A percentile compares a stretch with the other conserved stretches of the same genome.
These are phyloP conservation scores for Penicillium decumbens DNA, from an alignment of 2,329 filamentous ascomycete species.

Conservation along the genomic window DNA sequence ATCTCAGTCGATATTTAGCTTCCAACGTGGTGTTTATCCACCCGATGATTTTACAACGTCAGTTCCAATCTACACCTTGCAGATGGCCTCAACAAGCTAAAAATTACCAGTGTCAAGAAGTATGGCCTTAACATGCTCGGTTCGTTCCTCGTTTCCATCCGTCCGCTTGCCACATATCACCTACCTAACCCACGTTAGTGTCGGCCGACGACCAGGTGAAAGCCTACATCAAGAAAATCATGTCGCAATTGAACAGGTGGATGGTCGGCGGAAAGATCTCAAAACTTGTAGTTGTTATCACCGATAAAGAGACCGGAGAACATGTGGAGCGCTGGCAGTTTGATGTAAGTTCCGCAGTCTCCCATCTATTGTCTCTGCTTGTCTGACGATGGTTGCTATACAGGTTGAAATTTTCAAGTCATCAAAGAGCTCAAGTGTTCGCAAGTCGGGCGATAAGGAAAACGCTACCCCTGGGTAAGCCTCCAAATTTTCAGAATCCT, in stretches of 20 bases:
- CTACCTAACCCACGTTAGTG: slow-evolving; percentile 48
- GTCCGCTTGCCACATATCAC: background rate
- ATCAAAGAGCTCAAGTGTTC: slow-evolving; percentile 48
- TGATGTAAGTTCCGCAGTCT: slow-evolving; percentile 56
- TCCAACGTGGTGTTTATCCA: slow-evolving; percentile 78
- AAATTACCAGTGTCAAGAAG: slow-evolving; percentile 70
- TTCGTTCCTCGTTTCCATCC: slow-evolving; percentile 35
- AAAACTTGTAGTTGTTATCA: slow-evolving; percentile 94
- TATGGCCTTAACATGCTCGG: slow-evolving; percentile 97
- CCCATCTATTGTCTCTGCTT: background rate
- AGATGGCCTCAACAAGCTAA: slow-evolving; percentile 2
- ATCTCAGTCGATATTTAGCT: slow-evolving; percentile 50
- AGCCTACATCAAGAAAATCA: slow-evolving; percentile 99
- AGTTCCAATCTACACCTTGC: slow-evolving; percentile 29
- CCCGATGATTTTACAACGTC: slow-evolving; percentile 94
- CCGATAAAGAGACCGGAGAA: slow-evolving; percentile 93
- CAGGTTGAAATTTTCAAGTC: slow-evolving; percentile 56
- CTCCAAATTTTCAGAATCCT: no score
- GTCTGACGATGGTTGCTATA: slow-evolving; percentile 8
- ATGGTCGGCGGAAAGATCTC: slow-evolving; percentile 96
- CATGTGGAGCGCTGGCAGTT: slow-evolving; percentile 98
- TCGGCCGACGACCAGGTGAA: slow-evolving; percentile 97
- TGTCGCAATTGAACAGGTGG: slow-evolving; percentile 96
- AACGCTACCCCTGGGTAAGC: slow-evolving; percentile 58
- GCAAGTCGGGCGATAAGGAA: slow-evolving; percentile 60